phyloP scores from a whole-genome alignment of 2,329 filamentous ascomycete genomes.

The Sclerotiophoma versabilis region DNA sequence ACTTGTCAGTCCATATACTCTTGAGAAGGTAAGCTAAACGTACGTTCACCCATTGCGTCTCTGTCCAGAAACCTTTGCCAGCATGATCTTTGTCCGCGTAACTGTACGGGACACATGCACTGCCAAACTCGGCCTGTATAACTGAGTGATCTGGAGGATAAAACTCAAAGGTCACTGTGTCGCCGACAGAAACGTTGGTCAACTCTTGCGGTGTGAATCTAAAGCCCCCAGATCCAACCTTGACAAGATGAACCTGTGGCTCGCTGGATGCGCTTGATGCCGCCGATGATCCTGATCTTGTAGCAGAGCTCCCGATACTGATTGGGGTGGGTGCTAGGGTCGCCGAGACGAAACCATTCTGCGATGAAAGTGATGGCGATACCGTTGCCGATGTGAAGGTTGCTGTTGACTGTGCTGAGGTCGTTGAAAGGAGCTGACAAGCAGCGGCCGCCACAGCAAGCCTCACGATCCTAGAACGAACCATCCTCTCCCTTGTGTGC shows the following conservation, averaged over 20 bases:
- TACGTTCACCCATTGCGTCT: constrained; percentile 31
- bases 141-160: constrained; percentile 54
- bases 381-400: not conserved
- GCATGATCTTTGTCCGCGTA: constrained; percentile 35
- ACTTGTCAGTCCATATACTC: too few species aligned
- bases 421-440: constrained; percentile 15
- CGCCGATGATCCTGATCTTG: constrained; percentile 1
- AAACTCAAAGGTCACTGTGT: constrained; percentile 50
- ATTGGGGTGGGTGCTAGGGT: too few species aligned
- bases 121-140: constrained; percentile 48
- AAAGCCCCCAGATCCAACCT: constrained; percentile 47
- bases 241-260: constrained; percentile 43
- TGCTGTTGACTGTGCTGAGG: constrained; percentile 7
- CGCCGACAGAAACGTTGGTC: constrained; percentile 46
- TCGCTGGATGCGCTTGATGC: constrained; percentile 27
- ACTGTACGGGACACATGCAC: constrained; percentile 52
- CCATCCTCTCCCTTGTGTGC: constrained; percentile 13
- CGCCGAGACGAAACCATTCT: too few species aligned
- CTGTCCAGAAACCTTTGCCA: constrained; percentile 43
- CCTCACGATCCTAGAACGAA: constrained; percentile 15
- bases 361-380: not conserved
- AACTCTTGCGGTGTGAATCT: constrained; percentile 49
- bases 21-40: too few species aligned
- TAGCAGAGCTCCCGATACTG: not conserved
- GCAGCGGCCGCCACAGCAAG: constrained; percentile 20